Base-by-base conservation (phyloP, 1,139 yeast species). In the Kodamaea suecica region DNA sequence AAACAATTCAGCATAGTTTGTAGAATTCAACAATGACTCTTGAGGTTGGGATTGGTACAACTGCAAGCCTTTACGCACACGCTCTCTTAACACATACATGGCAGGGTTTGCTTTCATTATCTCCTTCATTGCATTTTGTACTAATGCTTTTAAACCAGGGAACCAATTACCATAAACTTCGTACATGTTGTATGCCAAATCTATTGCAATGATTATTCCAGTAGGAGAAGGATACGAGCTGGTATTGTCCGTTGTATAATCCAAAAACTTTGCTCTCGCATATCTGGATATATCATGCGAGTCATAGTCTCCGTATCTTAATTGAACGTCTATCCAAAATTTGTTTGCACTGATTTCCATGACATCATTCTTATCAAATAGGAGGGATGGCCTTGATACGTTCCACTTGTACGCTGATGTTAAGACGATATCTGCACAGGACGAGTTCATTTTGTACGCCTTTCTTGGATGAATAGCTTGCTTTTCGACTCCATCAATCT, bases 161-260 rank as follows among this genome's bases (percentile, higher is more conserved):
- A 92, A 85, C 97, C 98, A 94, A 50, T 87, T 88, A 23, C 98
- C 99, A 59, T 87, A 94, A 0, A 95, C 92, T 58, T 88, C 97
- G 54, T 86, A 88, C 83, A 88, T 85, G 57, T 92, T 92, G 58
- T 94, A 94, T 0, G 98, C 96, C 49, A 94, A 69, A 60, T 94
- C 99, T 45, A 94, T 75, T 19, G 95, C 95, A 34, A 94, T 74
- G 71, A 92, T 78, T 4, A 86, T 72, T 43, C 99, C 99, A 0
- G 96, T 86, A 2, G 96, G 90, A 0, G 95, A 83, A 3, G 98
- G 98, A 53, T 94, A 94, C 35, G 83, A 71, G 47, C 92, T 83
- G 5, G 84, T 72, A 41, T 80, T 84, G 53, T 92, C 98, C 1
- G 87, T 77, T 2, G 97, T 90, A 52, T 94, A 94, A 52, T 94